Percentiles rank a stretch among this genome's conserved stretches.
Conservation (phyloP, 2,329 filamentous ascomycete species). For the Fusarium sp. region DNA sequence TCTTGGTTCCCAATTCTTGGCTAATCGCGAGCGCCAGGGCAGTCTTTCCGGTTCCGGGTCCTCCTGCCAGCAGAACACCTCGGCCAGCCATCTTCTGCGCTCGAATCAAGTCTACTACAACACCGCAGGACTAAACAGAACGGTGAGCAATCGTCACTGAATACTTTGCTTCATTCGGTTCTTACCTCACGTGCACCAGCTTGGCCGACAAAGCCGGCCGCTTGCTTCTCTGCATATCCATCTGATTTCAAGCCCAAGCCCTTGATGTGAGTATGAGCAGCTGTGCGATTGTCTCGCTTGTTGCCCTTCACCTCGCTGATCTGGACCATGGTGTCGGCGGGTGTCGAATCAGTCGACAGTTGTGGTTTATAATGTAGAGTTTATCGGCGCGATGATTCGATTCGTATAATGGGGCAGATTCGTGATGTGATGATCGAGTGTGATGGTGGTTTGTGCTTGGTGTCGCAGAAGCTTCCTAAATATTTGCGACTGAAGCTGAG, state of each 20-base stretch:
- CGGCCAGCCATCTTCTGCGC: conserved; percentile 98
- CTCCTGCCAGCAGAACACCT: conserved; percentile 91
- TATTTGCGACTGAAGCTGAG: conserved; percentile 50
- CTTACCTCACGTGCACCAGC: conserved; percentile 85
- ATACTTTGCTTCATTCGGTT: neutral
- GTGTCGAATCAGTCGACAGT: conserved; percentile 33
- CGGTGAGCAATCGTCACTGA: conserved; percentile 29
- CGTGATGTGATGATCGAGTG: conserved; percentile 14
- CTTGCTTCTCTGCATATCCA: conserved; percentile 84
- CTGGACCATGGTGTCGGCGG: conserved; percentile 75
- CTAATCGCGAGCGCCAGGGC: conserved; percentile 94
- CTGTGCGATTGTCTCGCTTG: conserved; percentile 94
- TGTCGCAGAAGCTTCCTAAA: conserved; percentile 45
- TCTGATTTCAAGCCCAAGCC: conserved; percentile 87
- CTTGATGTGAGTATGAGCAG: conserved; percentile 97
- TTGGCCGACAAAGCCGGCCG: conserved; percentile 91
- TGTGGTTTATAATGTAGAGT: neutral
- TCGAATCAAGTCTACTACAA: conserved; percentile 95
- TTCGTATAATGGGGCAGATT: conserved; percentile 4
- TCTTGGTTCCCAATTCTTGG: conserved; percentile 97
- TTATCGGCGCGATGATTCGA: conserved; percentile 9
- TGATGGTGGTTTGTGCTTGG: conserved; percentile 30
- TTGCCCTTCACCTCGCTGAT: conserved; percentile 96
- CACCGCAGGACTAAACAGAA: conserved; percentile 79
- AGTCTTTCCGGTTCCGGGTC: conserved; percentile 96